Conservation (phyloP, 1,139 yeast genomes). For the Geotrichum reessii region DNA sequence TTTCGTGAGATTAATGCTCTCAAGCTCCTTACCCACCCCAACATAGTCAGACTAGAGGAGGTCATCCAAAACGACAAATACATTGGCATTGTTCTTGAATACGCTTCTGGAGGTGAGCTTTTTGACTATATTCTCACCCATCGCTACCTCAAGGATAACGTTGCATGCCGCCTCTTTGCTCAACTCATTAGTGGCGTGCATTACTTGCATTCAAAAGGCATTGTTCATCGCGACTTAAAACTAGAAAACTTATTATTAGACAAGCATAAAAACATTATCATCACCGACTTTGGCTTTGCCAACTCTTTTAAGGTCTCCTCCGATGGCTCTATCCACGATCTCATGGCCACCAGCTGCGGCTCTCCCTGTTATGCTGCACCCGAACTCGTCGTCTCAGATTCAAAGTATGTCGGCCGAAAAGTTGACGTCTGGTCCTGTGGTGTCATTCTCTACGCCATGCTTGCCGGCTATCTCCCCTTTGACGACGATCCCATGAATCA, state of each 20-base stretch:
- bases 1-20: slow-evolving; percentile 90
- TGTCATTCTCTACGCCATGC: slow-evolving; percentile 90
- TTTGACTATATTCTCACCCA: slow-evolving; percentile 88
- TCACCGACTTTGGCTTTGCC: slow-evolving; percentile 87
- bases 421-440: slow-evolving; percentile 98
- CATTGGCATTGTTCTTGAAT: slow-evolving; percentile 92
- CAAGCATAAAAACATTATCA: slow-evolving; percentile 71
- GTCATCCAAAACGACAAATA: slow-evolving; percentile 91
- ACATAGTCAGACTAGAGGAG: slow-evolving; percentile 84
- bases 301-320: slow-evolving; percentile 53
- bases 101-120: slow-evolving; percentile 95
- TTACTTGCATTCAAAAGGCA: slow-evolving; percentile 79
- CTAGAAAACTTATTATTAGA: slow-evolving; percentile 65
- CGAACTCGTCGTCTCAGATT: slow-evolving; percentile 81
- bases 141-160: slow-evolving; percentile 70
- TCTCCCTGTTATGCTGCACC: slow-evolving; percentile 99
- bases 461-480: slow-evolving; percentile 94
- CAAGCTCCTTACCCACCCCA: slow-evolving; percentile 82
- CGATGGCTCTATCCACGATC: slow-evolving; percentile 43
- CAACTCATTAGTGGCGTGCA: slow-evolving; percentile 91
- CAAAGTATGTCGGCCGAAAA: slow-evolving; percentile 87
- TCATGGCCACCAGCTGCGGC: slow-evolving; percentile 95
- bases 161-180: slow-evolving; percentile 86
- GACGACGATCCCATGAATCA: slow-evolving; percentile 97
- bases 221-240: slow-evolving; percentile 76